phyloP scores from a whole-genome alignment of 139 green algal species.

The Limnomonas spitsbergensis region DNA sequence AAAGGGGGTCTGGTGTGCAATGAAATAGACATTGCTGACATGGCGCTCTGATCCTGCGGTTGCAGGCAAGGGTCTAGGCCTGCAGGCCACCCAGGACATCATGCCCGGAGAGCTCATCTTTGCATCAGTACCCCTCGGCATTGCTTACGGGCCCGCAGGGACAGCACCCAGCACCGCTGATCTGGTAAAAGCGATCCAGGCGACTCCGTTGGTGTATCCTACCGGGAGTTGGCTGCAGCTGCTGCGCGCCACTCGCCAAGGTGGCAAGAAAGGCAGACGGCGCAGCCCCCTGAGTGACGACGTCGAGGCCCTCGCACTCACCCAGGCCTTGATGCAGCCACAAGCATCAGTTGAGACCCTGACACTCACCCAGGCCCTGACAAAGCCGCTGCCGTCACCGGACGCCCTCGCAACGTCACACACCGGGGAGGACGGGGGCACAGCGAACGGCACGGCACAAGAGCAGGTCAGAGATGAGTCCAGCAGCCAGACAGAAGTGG shows the following conservation, averaged over 20 bases:
- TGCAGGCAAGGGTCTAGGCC: conserved; percentile 9
- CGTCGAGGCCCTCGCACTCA: neutral
- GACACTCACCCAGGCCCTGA: neutral
- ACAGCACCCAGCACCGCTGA: neutral
- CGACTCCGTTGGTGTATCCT: neutral
- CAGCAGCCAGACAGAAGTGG: too few species aligned
- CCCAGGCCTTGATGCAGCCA: neutral
- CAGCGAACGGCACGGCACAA: too few species aligned
- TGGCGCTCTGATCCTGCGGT: too few species aligned
- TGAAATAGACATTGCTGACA: too few species aligned
- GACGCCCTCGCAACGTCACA: too few species aligned
- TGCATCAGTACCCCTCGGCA: neutral
- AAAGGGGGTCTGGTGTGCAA: too few species aligned
- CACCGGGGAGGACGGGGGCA: too few species aligned
- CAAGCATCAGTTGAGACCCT: neutral
- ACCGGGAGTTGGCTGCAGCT: neutral
- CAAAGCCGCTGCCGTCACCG: neutral
- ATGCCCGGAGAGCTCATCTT: conserved; percentile 4
- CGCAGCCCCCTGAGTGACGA: neutral
- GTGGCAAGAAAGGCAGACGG: neutral
- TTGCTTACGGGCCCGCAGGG: neutral
- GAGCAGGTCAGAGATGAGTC: too few species aligned
- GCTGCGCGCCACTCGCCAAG: neutral
- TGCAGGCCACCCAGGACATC: neutral
- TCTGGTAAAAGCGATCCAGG: neutral